Percentiles rank a stretch among this genome's conserved stretches.
These are phyloP conservation scores for Vanderwaltozyma tropicalis DNA, from an alignment of 805 yeast genomes.

Conservation along the genomic window DNA sequence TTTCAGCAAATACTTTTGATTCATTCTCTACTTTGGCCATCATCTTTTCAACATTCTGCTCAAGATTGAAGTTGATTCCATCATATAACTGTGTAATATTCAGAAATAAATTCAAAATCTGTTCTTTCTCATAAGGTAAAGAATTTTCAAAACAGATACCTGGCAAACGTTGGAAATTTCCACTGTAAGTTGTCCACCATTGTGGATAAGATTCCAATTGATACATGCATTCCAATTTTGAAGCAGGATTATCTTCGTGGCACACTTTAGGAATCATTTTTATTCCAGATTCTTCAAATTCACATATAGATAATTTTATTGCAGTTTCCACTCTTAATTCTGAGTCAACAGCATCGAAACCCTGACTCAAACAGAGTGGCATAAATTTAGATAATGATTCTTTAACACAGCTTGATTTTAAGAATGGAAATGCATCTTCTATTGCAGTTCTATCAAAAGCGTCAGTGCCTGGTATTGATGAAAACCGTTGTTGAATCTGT, in stretches of 20 bases:
- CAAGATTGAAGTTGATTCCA: slow-evolving; percentile 10
- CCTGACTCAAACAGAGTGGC: slow-evolving; percentile 32
- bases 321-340: slow-evolving; percentile 33
- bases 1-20: slow-evolving; percentile 3
- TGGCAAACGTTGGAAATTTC: slow-evolving; percentile 46
- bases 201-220: slow-evolving; percentile 38
- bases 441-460: not conserved
- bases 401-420: slow-evolving; percentile 28
- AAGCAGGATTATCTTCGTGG: slow-evolving; percentile 4
- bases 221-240: slow-evolving; percentile 31
- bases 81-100: slow-evolving; percentile 36
- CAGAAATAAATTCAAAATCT: slow-evolving; percentile 35
- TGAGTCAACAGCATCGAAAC: slow-evolving; percentile 32
- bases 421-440: slow-evolving; percentile 16
- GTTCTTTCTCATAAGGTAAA: slow-evolving; percentile 43
- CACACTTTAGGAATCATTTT: slow-evolving; percentile 18
- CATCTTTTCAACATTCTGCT: slow-evolving; percentile 5
- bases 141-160: slow-evolving; percentile 45
- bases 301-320: slow-evolving; percentile 42
- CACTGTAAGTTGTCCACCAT: slow-evolving; percentile 69
- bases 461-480: not conserved
- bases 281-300: slow-evolving; percentile 39
- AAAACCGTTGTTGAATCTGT: not conserved
- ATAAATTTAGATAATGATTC: slow-evolving; percentile 33
- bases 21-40: slow-evolving; percentile 5